Percentiles rank a stretch among this genome's conserved stretches.
Evolutionary conservation across 108 stramenopile genomes (phyloP).

Genomic region (Skeletonema costatum): DNA sequence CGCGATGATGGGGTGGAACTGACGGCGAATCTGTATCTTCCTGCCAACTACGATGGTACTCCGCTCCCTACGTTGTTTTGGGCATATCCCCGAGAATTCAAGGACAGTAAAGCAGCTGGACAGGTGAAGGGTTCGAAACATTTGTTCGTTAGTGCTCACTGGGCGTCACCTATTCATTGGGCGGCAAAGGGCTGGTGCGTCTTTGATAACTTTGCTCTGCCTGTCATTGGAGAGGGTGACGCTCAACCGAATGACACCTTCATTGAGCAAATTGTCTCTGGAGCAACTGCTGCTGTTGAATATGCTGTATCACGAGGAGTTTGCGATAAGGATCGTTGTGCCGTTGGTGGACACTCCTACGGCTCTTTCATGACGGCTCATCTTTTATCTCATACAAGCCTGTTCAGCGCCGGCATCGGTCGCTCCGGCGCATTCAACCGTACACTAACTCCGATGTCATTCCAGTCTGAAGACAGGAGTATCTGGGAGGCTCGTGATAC

Average conservation of each 20-base stretch:
- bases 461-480: conserved; percentile 49
- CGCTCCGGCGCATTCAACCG: background rate
- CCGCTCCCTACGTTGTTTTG: conserved; percentile 49
- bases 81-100: conserved; percentile 59
- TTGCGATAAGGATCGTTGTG: conserved; percentile 52
- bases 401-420: conserved; percentile 39
- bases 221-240: conserved; percentile 52
- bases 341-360: conserved; percentile 58
- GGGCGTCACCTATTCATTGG: conserved; percentile 57
- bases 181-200: conserved; percentile 54
- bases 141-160: conserved; percentile 41
- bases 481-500: conserved; percentile 58
- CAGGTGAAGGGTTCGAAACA: conserved; percentile 51
- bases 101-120: conserved; percentile 47
- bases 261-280: conserved; percentile 52
- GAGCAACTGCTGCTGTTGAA: conserved; percentile 53
- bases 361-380: conserved; percentile 61
- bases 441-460: background rate
- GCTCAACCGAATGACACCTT: conserved; percentile 57
- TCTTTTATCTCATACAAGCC: conserved; percentile 51
- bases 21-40: conserved; percentile 52
- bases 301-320: conserved; percentile 44
- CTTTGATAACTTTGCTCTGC: conserved; percentile 50
- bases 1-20: conserved; percentile 54
- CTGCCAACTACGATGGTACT: conserved; percentile 50